Evolutionary conservation across 129 eudicot genomes (phyloP).

Genomic region (Arctium lappa): DNA sequence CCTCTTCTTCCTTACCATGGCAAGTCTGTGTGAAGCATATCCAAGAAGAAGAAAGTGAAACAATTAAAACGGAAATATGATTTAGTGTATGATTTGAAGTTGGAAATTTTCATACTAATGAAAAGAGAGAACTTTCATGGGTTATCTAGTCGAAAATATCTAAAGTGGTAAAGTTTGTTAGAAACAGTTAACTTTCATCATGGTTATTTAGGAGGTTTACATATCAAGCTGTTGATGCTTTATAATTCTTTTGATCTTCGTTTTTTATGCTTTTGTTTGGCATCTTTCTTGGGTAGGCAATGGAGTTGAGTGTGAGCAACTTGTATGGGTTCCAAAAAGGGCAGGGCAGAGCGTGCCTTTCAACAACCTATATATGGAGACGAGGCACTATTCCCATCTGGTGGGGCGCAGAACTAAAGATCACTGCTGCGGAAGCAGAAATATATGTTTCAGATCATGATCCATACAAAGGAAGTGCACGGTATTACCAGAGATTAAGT

Average conservation of each 20-base stretch:
- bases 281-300: slow-evolving; percentile 56
- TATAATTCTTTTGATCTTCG: slow-evolving; percentile 1
- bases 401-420: slow-evolving; percentile 99
- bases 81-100: background rate
- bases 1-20: slow-evolving; percentile 9
- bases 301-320: slow-evolving; percentile 98
- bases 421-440: slow-evolving; percentile 99
- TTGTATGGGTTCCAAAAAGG: slow-evolving; percentile 86
- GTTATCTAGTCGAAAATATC: background rate
- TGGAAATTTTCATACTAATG: background rate
- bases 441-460: slow-evolving; percentile 85
- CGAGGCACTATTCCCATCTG: slow-evolving; percentile 98
- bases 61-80: background rate
- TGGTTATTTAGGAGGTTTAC: slow-evolving; percentile 4
- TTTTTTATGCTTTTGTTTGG: slow-evolving; percentile 1
- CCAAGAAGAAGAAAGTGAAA: background rate
- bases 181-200: background rate
- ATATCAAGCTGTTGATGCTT: slow-evolving; percentile 6
- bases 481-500: slow-evolving; percentile 77
- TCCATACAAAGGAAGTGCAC: slow-evolving; percentile 92
- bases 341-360: slow-evolving; percentile 81
- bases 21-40: slow-evolving; percentile 9
- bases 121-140: background rate
- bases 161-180: slow-evolving; percentile 5
- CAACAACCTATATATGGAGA: slow-evolving; percentile 81